phyloP scores from a whole-genome alignment of 176 grass and related monocot species.

The Oryza meridionalis region DNA sequence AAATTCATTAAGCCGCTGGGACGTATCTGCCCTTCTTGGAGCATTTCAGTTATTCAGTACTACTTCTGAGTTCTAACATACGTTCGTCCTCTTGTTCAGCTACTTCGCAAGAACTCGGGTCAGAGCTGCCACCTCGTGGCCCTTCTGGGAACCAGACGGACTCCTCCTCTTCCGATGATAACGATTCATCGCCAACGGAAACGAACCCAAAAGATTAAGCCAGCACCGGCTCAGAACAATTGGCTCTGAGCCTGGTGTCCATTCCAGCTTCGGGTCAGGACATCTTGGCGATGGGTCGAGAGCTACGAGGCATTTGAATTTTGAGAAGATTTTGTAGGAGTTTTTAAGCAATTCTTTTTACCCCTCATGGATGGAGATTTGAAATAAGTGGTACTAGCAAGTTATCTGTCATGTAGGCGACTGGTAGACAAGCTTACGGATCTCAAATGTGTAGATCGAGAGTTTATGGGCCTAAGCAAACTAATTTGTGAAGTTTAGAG shows the following conservation, averaged over 20 bases:
- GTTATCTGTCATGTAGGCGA: too few species aligned
- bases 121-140: conserved; percentile 48
- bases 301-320: conserved; percentile 10
- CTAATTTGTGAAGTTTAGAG: background rate
- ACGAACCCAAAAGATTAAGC: conserved; percentile 46
- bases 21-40: background rate
- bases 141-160: conserved; percentile 42
- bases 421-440: too few species aligned
- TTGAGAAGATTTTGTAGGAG: conserved; percentile 7
- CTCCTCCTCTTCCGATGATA: conserved; percentile 29
- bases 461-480: background rate
- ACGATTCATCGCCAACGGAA: conserved; percentile 18
- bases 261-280: conserved; percentile 15
- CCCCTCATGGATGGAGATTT: background rate
- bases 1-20: background rate
- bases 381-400: background rate
- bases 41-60: background rate
- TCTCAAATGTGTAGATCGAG: too few species aligned
- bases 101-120: conserved; percentile 43
- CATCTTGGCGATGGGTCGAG: background rate
- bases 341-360: background rate
- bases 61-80: background rate
- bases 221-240: background rate
- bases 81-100: conserved; percentile 34
- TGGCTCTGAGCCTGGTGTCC: conserved; percentile 14